phyloP scores from a whole-genome alignment of 75 land plant species.

The Adiantum capillusveneris region DNA sequence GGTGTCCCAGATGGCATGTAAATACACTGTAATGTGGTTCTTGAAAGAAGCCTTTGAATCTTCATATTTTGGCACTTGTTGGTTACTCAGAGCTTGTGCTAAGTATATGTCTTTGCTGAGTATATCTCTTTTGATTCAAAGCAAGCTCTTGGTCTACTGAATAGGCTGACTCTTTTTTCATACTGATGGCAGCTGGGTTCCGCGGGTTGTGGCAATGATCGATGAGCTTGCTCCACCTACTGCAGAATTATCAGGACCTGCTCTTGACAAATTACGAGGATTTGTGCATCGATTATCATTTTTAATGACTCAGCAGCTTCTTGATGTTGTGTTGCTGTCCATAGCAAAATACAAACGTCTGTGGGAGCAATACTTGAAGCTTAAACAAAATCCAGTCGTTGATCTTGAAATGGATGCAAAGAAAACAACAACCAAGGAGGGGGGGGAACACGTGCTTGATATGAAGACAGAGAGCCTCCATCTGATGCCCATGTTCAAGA shows the following conservation, averaged over 20 bases:
- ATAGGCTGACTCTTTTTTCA: background rate
- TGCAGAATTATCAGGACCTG: background rate
- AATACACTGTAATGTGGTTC: too few species aligned
- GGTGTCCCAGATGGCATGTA: too few species aligned
- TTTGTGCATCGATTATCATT: conserved; percentile 17
- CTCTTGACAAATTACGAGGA: conserved; percentile 6
- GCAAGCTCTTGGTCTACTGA: too few species aligned
- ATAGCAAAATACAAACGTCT: conserved; percentile 5
- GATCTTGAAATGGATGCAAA: conserved; percentile 2
- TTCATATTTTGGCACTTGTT: too few species aligned
- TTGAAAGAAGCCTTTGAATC: too few species aligned
- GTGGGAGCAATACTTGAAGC: conserved; percentile 18
- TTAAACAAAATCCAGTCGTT: background rate
- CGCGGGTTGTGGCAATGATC: conserved; percentile 18
- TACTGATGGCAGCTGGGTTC: conserved; percentile 22
- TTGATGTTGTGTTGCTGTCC: conserved; percentile 25
- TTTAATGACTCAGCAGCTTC: conserved; percentile 29
- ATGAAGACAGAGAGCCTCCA: background rate
- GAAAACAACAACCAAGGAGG: background rate
- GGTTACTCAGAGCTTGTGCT: too few species aligned
- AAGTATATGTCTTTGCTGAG: too few species aligned
- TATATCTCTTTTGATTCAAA: too few species aligned
- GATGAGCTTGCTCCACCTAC: conserved; percentile 29
- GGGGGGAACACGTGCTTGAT: too few species aligned
- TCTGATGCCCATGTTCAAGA: conserved; percentile 13